These are phyloP conservation scores for Penicillium olsonii DNA, from an alignment of 2,329 filamentous ascomycete genomes.

Conservation along the genomic window DNA sequence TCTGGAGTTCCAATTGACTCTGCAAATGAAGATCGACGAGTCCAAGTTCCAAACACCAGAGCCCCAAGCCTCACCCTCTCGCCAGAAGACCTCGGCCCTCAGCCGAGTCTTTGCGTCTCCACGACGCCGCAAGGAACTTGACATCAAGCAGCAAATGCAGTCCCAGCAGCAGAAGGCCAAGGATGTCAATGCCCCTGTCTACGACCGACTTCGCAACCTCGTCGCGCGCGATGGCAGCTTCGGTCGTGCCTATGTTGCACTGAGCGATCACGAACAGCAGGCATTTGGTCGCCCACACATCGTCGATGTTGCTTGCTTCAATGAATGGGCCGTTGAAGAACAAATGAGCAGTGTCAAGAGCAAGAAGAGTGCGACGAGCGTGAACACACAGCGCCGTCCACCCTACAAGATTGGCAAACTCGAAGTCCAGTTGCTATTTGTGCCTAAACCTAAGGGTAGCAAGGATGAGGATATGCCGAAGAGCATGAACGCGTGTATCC, in stretches of 20 bases:
- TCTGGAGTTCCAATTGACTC: constrained; percentile 95
- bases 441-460: constrained; percentile 83
- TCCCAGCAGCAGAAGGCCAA: constrained; percentile 71
- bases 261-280: constrained; percentile 86
- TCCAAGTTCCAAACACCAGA: constrained; percentile 60
- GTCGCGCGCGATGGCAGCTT: constrained; percentile 93
- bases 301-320: constrained; percentile 92
- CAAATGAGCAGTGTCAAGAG: constrained; percentile 86
- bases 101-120: constrained; percentile 91
- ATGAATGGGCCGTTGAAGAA: constrained; percentile 96
- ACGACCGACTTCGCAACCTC: constrained; percentile 82
- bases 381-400: constrained; percentile 65
- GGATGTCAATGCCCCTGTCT: constrained; percentile 61
- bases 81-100: constrained; percentile 83
- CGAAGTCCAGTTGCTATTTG: constrained; percentile 89
- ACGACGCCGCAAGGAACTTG: constrained; percentile 94
- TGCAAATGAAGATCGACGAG: constrained; percentile 91
- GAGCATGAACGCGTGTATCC: constrained; percentile 95
- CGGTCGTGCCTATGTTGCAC: constrained; percentile 85
- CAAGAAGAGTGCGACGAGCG: constrained; percentile 71
- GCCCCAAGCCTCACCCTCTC: constrained; percentile 58
- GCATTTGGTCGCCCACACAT: constrained; percentile 87
- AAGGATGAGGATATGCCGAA: constrained; percentile 97
- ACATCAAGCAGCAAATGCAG: constrained; percentile 79
- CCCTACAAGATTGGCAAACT: constrained; percentile 98